phyloP scores from a whole-genome alignment of 805 yeast species.

The Gaillardinia entomophila region DNA sequence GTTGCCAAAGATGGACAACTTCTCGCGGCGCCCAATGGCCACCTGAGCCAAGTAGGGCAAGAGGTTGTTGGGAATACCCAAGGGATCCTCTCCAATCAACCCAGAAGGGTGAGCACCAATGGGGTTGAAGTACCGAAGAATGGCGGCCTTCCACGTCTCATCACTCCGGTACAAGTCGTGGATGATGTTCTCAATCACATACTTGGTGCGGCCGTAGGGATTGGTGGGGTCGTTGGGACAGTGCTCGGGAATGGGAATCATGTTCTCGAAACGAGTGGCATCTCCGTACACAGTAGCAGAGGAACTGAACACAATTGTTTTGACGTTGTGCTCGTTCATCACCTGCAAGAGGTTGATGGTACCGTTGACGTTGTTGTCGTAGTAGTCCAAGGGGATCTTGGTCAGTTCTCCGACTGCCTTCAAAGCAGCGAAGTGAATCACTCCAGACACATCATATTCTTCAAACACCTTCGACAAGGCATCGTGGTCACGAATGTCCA shows the following conservation, averaged over 20 bases:
- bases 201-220: slow-evolving; percentile 75
- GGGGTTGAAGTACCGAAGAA: slow-evolving; percentile 76
- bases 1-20: slow-evolving; percentile 63
- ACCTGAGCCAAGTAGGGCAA: slow-evolving; percentile 75
- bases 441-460: slow-evolving; percentile 47
- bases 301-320: slow-evolving; percentile 63
- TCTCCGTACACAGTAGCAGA: slow-evolving; percentile 85
- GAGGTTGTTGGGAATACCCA: slow-evolving; percentile 71
- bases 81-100: slow-evolving; percentile 73
- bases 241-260: slow-evolving; percentile 75
- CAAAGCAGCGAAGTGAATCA: slow-evolving; percentile 76
- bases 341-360: slow-evolving; percentile 52
- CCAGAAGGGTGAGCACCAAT: slow-evolving; percentile 86
- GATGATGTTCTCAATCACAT: slow-evolving; percentile 56
- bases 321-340: slow-evolving; percentile 43
- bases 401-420: slow-evolving; percentile 82
- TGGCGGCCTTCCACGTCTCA: slow-evolving; percentile 46
- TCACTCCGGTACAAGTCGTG: slow-evolving; percentile 48
- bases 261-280: slow-evolving; percentile 62
- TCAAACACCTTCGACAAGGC: slow-evolving; percentile 44
- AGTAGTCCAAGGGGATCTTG: slow-evolving; percentile 59
- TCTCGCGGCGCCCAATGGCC: slow-evolving; percentile 64
- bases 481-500: slow-evolving; percentile 50
- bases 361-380: slow-evolving; percentile 63
- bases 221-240: slow-evolving; percentile 72